These are phyloP conservation scores for Incumbomyces lentus DNA, from an alignment of 2,329 filamentous ascomycete species.

Conservation along the genomic window DNA sequence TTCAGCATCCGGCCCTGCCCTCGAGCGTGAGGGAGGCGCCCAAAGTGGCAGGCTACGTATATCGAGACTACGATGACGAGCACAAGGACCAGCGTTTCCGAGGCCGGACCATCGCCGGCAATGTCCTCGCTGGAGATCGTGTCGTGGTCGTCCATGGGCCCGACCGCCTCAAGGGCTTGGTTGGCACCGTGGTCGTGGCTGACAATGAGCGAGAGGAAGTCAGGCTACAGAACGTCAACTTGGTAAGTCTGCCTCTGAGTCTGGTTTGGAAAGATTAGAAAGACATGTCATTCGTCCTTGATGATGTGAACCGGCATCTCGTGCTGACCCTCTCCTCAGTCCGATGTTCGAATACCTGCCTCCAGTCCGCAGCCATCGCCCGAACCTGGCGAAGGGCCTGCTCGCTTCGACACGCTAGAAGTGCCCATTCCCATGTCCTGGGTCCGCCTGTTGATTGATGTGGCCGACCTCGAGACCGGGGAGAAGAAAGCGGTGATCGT, in stretches of 20 bases:
- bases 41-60: constrained; percentile 8
- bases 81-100: constrained; percentile 21
- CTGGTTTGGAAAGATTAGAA: constrained; percentile 5
- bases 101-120: constrained; percentile 40
- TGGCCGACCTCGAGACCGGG: constrained; percentile 57
- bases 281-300: background rate
- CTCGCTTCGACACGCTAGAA: constrained; percentile 36
- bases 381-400: background rate
- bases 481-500: constrained; percentile 64
- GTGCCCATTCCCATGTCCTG: constrained; percentile 56
- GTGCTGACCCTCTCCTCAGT: constrained; percentile 22
- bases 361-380: constrained; percentile 26
- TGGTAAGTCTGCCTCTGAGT: constrained; percentile 44
- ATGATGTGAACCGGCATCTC: background rate
- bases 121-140: constrained; percentile 60
- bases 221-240: constrained; percentile 51
- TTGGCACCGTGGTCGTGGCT: constrained; percentile 59
- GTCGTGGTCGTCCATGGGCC: constrained; percentile 70
- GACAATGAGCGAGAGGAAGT: constrained; percentile 46
- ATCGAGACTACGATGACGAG: constrained; percentile 20
- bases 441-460: constrained; percentile 70
- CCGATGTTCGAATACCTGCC: constrained; percentile 34
- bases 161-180: constrained; percentile 62
- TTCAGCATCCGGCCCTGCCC: constrained; percentile 31
- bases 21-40: constrained; percentile 23